Evolutionary conservation across 208 protist species (phyloP), one percentile per base, ranked within the genome.

Genomic region (Acanthamoeba lenticulata): DNA sequence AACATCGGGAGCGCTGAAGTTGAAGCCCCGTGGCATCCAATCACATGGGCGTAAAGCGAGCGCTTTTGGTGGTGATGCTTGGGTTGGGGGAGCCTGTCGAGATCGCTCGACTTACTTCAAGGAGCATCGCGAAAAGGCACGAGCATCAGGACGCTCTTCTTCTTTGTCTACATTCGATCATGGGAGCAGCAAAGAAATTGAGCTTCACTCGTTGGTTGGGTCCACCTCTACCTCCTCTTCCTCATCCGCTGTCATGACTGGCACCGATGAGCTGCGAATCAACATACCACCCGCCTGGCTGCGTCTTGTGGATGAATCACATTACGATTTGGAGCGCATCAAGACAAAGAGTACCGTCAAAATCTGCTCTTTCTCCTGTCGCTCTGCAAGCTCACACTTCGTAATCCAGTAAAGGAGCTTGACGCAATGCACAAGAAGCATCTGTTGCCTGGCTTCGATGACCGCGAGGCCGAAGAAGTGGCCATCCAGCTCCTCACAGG

Each of bases 391-490:
- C n/a, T n/a, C n/a, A n/a, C n/a, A n/a, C n/a, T n/a, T n/a, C n/a
- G n/a, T n/a, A n/a, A n/a, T 24, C 19, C 79, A 88, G 79, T 88
- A n/a, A 74, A 74, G 42, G 86, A 65, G 40, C 89, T 94, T 45
- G 42, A 94, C 9, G 47, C 6, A 1, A 45, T 94, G 91, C 93
- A 94, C n/a, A 79, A 88, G 55, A 69, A 94, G 91, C 93, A 95
- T 13, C 83, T 95, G 45, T 40, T 89, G 72, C 91, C 92, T 3
- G 81, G 86, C 5, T 95, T 95, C 69, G 92, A 74, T n/a, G 91
- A 94, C 32, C 90, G 88, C n/a, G 94, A 93, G 17, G 94, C 94
- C 38, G 62, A 57, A 62, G 94, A 94, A 45, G 29, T 42, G 11
- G 34, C 29, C 36, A 94, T 95, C 49, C 34, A 91, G 45, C 40